These are phyloP conservation scores for Amylostereum chailletii DNA, from an alignment of 1,284 basidiomycete genomes.

Conservation along the genomic window DNA sequence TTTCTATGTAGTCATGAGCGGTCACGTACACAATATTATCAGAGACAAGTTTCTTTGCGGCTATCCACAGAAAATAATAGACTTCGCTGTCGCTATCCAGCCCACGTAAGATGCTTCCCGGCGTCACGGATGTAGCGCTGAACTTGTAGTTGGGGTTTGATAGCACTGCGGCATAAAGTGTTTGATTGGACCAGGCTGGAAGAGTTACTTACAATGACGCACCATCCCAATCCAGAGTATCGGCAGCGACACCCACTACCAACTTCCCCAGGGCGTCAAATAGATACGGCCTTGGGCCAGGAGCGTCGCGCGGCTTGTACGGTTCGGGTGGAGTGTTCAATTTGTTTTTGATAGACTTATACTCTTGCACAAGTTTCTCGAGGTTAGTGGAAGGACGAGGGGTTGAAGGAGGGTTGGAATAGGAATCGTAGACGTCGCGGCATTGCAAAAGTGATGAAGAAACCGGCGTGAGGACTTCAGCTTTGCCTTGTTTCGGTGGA, in stretches of 20 bases:
- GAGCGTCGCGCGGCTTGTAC: background rate
- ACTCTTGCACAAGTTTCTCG: too few species aligned
- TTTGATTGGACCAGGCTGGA: too few species aligned
- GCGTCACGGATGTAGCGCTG: conserved; percentile 3
- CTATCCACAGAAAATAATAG: conserved; percentile 12
- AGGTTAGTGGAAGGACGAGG: too few species aligned
- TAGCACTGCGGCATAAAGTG: background rate
- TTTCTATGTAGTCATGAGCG: background rate
- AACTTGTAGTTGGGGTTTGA: conserved; percentile 1
- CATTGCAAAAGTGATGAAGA: too few species aligned
- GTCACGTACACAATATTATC: conserved; percentile 1
- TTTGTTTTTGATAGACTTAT: too few species aligned
- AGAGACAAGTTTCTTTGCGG: conserved; percentile 9
- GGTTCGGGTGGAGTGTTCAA: too few species aligned
- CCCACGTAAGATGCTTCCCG: conserved; percentile 1
- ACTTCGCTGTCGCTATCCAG: conserved; percentile 6
- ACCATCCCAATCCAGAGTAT: conserved; percentile 14
- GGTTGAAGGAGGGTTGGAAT: too few species aligned
- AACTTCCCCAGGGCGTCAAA: conserved; percentile 3
- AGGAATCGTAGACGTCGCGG: too few species aligned
- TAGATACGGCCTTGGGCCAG: conserved; percentile 2
- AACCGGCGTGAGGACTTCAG: too few species aligned
- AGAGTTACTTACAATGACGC: background rate
- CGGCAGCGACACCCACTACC: conserved; percentile 3
- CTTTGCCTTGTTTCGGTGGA: too few species aligned